Base-by-base conservation (phyloP, 1,139 yeast genomes). In the Sugiyamaella sp. region DNA sequence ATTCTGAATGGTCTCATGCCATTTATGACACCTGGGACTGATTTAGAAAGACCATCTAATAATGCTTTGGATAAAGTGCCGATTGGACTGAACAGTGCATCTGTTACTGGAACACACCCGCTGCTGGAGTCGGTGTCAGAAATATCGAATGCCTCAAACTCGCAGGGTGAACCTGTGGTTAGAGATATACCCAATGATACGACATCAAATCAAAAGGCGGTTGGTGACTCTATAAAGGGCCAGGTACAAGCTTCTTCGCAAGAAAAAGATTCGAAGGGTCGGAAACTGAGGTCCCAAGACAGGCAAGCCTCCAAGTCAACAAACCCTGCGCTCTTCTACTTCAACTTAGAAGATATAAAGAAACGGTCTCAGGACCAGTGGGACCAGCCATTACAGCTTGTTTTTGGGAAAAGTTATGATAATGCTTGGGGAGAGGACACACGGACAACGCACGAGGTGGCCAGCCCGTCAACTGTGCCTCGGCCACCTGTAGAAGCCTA, bases 1-100 rank as follows among this genome's bases (percentile, higher is more conserved):
- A 62, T 62, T 46, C 55, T 62, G 22, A 59, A 59, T 43, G 65
- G 64, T 40, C 56, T 50, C 10, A 45, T 50, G 37, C 53, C 53
- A 32, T 50, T 50, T 29, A 50, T 50, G 32, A 17, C 49, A n/a
- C 48, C 48, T 38, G 50, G 50, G 8, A n/a, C 38, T 3, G 20
- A 14, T 20, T 21, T 32, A 22, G 42, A 24, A 6, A 16, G 29
- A 5, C 38, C 19, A n/a, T 19, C 24, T 2, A 32, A 17, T 8
- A 38, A 14, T 25, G 42, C 40, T 12, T 19, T 9, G 3, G 14
- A 9, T 10, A 39, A 39, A 21, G 6, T 27, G 10, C 19, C 2
- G n/a, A n/a, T 37, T 29, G 46, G 14, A 14, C 9, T 32, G 21
- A 42, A 40, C 10, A n/a, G 39, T 21, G 27, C 9, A 32, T 19